A percentile compares a stretch with the other conserved stretches of the same genome.
These are phyloP conservation scores for Diaporthe ilicicola DNA, from an alignment of 2,329 filamentous ascomycete genomes.

Conservation along the genomic window DNA sequence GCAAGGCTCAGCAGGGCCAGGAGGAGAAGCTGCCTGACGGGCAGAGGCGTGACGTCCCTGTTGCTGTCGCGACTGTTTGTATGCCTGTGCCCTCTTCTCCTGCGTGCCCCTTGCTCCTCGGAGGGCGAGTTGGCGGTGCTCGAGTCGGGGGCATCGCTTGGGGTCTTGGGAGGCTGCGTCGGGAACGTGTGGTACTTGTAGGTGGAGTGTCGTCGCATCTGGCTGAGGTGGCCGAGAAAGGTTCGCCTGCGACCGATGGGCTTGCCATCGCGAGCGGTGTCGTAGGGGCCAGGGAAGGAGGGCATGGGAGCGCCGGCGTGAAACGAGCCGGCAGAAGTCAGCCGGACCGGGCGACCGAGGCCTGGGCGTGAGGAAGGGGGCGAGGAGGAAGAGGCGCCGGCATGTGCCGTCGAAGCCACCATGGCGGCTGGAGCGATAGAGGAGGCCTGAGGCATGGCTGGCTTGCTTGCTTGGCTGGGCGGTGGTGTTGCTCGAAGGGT, in stretches of 20 bases:
- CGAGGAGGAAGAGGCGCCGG: not conserved
- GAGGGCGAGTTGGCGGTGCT: constrained; percentile 35
- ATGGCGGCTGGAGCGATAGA: constrained; percentile 15
- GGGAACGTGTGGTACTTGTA: constrained; percentile 85
- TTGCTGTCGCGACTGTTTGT: constrained; percentile 38
- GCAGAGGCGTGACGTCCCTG: constrained; percentile 75
- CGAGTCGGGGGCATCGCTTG: constrained; percentile 58
- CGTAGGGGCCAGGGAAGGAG: constrained; percentile 39
- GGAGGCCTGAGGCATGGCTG: constrained; percentile 25
- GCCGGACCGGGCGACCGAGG: constrained; percentile 27
- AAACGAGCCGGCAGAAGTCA: constrained; percentile 56
- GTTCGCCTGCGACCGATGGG: constrained; percentile 17
- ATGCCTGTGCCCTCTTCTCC: constrained; percentile 23
- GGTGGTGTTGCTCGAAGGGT: not conserved
- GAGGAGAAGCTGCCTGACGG: constrained; percentile 82
- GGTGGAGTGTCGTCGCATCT: constrained; percentile 49
- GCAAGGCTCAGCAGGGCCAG: constrained; percentile 88
- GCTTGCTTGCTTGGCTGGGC: not conserved
- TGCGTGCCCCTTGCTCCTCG: constrained; percentile 12
- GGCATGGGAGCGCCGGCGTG: constrained; percentile 62
- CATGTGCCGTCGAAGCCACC: not conserved
- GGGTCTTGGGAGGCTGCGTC: constrained; percentile 74
- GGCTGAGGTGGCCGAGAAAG: constrained; percentile 27
- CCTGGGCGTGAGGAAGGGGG: constrained; percentile 18
- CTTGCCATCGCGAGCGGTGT: constrained; percentile 33